Evolutionary conservation across 2,329 filamentous ascomycete genomes (phyloP).

Genomic region (Hypoxylon sp.): DNA sequence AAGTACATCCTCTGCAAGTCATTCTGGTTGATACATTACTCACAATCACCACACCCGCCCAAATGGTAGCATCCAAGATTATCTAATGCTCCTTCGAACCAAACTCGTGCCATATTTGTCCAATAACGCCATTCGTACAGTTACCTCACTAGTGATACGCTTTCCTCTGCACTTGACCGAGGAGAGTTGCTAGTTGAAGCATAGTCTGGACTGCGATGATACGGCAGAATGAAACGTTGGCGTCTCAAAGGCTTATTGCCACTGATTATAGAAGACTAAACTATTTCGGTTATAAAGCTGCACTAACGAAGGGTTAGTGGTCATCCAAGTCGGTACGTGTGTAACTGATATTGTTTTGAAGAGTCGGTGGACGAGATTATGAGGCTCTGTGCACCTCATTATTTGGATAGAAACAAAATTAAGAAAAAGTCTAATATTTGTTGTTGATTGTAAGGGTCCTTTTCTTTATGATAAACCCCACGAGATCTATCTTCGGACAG

Average conservation of each 20-base stretch:
- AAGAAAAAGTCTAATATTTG: conserved; percentile 13
- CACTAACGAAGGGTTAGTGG: conserved; percentile 5
- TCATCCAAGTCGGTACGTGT: conserved; percentile 22
- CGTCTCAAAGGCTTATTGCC: conserved; percentile 3
- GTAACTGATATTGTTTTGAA: conserved; percentile 15
- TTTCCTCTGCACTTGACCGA: conserved; percentile 28
- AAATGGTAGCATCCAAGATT: conserved; percentile 22
- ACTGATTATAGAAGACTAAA: conserved; percentile 13
- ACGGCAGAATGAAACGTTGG: conserved; percentile 32
- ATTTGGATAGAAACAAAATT: conserved; percentile 10
- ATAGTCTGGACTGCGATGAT: conserved; percentile 22
- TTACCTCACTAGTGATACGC: conserved; percentile 21
- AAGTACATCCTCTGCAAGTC: conserved; percentile 14
- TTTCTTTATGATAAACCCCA: conserved; percentile 39
- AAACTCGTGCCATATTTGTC: conserved; percentile 12
- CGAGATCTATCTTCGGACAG: conserved; percentile 36
- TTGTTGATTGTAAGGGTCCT: conserved; percentile 26
- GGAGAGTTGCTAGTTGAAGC: conserved; percentile 4
- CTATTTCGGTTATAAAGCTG: conserved; percentile 21
- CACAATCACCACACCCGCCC: neutral
- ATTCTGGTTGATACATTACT: conserved; percentile 29
- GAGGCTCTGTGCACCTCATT: conserved; percentile 30
- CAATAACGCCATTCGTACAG: conserved; percentile 19
- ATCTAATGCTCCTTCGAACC: conserved; percentile 38
- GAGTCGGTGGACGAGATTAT: conserved; percentile 10